These are phyloP conservation scores for Rubia balearica DNA, from an alignment of 305 asterid species.

Conservation along the genomic window DNA sequence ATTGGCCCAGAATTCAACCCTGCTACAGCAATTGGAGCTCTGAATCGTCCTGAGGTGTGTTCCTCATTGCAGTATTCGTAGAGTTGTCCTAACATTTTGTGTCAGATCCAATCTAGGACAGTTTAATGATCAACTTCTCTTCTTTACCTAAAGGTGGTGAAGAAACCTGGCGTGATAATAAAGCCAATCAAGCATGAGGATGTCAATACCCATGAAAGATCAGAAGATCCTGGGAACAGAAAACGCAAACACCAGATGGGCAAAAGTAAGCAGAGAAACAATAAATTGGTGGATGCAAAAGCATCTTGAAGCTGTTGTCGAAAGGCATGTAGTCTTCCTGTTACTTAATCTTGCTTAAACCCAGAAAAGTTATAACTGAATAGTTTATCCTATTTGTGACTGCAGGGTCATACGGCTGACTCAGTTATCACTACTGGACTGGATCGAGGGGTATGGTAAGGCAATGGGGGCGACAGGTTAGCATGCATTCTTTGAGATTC, in stretches of 20 bases:
- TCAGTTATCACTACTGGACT: too few species aligned
- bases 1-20: constrained; percentile 94
- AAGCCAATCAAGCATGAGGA: constrained; percentile 67
- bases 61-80: constrained; percentile 6
- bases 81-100: background rate
- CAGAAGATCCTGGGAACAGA: constrained; percentile 25
- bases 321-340: background rate
- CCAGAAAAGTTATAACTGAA: too few species aligned
- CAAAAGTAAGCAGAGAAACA: constrained; percentile 32
- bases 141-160: constrained; percentile 51
- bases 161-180: constrained; percentile 66
- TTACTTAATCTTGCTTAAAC: too few species aligned
- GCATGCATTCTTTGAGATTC: background rate
- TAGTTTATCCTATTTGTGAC: too few species aligned
- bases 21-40: constrained; percentile 57
- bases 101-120: background rate
- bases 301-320: constrained; percentile 12
- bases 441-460: background rate
- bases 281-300: constrained; percentile 26
- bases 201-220: constrained; percentile 41
- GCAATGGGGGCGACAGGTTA: background rate
- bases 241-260: constrained; percentile 41
- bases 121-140: background rate
- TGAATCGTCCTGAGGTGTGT: constrained; percentile 78
- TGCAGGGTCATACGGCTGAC: too few species aligned